Evolutionary conservation across 2,329 filamentous ascomycete genomes (phyloP), one percentile per base, ranked within the genome.

Genomic region (Fusarium humuli): DNA sequence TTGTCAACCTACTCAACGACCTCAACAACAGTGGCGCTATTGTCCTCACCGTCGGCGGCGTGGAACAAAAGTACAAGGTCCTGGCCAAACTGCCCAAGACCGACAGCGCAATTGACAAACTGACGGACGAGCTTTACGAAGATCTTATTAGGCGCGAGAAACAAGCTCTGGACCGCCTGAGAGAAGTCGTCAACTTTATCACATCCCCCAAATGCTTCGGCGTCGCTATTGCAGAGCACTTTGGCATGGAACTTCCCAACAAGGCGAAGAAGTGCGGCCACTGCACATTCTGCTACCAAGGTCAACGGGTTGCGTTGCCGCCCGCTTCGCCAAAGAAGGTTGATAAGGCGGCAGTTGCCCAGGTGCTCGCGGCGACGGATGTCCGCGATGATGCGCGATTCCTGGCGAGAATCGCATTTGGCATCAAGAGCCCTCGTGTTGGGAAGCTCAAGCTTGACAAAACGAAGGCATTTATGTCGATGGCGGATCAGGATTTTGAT

Each of bases 401-500:
- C 67, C 78, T 91, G 29, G 87, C 89, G 0, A 82, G 86, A 22
- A 78, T 91, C 6, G 88, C 88, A 0, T 91, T 90, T 73, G 89
- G 89, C 0, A 90, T 91, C 73, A 81, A 80, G 46, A 90, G 87
- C 69, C 89, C 88, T 0, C 78, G 87, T 2, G 81, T 88, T 1
- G 81, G 77, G 7, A 76, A 79, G 40, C 74, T 88, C 55, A 86
- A 84, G 72, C 69, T 90, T 32, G 79, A 82, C 14, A 84, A 79
- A 53, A 75, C 75, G 10, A 34, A 64, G 0, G 80, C 85, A 0
- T 90, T 88, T 72, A 84, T 83, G 47, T 87, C 84, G 6, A 81
- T 90, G 79, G 83, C 81, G 27, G 82, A 87, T 60, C 85, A 88
- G 57, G 81, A 85, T 32, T 90, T 89, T 47, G 77, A 80, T 71